These are phyloP conservation scores for Erythrophleum ivorense DNA, from an alignment of 331 rosid species.

Conservation along the genomic window DNA sequence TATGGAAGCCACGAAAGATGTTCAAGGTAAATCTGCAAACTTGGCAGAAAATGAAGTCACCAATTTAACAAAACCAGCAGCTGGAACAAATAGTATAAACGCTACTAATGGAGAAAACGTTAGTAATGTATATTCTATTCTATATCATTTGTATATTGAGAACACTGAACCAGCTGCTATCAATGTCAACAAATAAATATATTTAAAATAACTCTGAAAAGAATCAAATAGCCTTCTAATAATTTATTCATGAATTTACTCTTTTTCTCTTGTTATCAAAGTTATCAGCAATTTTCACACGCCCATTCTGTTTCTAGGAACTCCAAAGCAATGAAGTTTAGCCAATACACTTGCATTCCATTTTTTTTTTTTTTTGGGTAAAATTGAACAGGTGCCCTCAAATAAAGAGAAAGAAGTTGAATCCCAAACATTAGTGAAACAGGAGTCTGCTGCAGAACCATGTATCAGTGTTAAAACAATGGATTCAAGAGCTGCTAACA, in stretches of 20 bases:
- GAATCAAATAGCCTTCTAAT: too few relatives aligned
- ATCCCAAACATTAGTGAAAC: not conserved
- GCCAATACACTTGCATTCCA: not conserved
- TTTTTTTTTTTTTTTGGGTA: too few relatives aligned
- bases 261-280: not conserved
- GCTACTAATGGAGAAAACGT: not conserved
- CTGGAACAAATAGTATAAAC: not conserved
- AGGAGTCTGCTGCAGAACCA: not conserved
- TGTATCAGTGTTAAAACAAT: not conserved
- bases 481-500: not conserved
- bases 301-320: not conserved
- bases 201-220: too few relatives aligned
- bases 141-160: too few relatives aligned
- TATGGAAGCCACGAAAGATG: not conserved
- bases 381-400: not conserved
- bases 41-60: not conserved
- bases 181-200: too few relatives aligned
- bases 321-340: not conserved
- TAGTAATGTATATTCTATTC: not conserved
- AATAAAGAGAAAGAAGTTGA: not conserved
- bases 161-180: too few relatives aligned
- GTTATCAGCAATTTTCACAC: not conserved
- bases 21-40: not conserved
- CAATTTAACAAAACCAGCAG: constrained; percentile 1
- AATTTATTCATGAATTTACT: not conserved